Conservation (phyloP, 1,139 yeast species). For the Hanseniaspora uvarum region DNA sequence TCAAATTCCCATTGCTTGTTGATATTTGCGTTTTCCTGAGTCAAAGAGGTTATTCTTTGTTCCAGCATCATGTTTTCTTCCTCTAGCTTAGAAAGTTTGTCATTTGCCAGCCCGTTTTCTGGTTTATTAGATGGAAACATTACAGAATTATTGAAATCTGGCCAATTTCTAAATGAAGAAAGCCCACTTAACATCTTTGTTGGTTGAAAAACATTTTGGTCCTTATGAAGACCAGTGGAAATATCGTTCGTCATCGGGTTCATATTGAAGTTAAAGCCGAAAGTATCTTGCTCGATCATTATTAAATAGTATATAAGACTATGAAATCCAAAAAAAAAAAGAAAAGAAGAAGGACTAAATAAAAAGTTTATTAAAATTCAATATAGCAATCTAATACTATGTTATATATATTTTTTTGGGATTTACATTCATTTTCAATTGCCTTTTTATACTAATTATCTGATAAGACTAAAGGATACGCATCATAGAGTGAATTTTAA, state of each 20-base stretch:
- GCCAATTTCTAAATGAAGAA: conserved; percentile 2
- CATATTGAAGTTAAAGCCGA: background rate
- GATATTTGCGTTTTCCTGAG: background rate
- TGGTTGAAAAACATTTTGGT: background rate
- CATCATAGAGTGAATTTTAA: background rate
- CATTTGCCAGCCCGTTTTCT: background rate
- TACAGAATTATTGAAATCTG: background rate
- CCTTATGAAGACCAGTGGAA: background rate
- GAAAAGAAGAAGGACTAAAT: too few relatives aligned
- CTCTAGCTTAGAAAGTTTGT: background rate
- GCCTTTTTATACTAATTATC: background rate
- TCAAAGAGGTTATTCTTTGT: background rate
- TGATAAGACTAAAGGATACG: background rate
- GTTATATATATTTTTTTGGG: too few relatives aligned
- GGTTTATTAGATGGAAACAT: background rate
- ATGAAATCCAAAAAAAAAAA: too few relatives aligned
- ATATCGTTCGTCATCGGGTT: background rate
- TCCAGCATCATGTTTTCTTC: background rate
- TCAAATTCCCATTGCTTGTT: background rate
- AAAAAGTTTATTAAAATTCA: too few relatives aligned
- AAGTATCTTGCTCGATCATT: background rate
- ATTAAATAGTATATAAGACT: too few relatives aligned
- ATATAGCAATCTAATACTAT: too few relatives aligned
- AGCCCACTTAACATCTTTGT: conserved; percentile 3
- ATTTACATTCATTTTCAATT: background rate